Conservation (phyloP, 495 filamentous ascomycete species). For the Hypoxylon lienhwacheense region DNA sequence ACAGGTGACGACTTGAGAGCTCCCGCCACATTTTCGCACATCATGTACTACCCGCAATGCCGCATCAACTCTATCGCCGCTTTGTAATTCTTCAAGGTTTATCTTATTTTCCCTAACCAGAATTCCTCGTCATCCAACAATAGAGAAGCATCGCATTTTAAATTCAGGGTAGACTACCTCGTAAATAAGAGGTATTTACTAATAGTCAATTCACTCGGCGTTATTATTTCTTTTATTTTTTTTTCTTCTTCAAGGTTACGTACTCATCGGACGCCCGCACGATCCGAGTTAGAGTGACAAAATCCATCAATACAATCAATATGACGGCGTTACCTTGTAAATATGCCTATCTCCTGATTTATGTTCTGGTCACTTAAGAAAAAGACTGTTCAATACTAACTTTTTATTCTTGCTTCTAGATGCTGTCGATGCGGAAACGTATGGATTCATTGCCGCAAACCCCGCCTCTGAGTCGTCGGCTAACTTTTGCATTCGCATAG, state of each 20-base stretch:
- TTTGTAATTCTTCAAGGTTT: conserved; percentile 14
- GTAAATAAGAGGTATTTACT: no score
- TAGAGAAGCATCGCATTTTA: no score
- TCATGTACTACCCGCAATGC: no score
- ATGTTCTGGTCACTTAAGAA: neutral
- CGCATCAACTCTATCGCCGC: neutral
- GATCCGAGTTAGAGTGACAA: neutral
- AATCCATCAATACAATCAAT: conserved; percentile 18
- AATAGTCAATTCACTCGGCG: no score
- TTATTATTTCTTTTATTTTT: neutral
- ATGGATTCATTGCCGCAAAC: conserved; percentile 20
- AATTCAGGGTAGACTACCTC: no score
- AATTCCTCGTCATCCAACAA: conserved; percentile 2
- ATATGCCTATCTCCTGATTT: conserved; percentile 36
- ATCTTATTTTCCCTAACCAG: conserved; percentile 46
- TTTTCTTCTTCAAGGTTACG: neutral
- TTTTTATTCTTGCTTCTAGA: conserved; percentile 56
- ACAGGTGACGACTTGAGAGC: conserved; percentile 23
- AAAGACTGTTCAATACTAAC: conserved; percentile 20
- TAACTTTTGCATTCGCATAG: conserved; percentile 49
- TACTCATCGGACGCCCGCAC: neutral
- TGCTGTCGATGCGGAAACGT: conserved; percentile 97
- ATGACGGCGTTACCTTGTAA: conserved; percentile 77
- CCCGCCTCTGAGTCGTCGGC: neutral
- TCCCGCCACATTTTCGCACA: conserved; percentile 46